Conservation (phyloP, 495 filamentous ascomycete species). For the Cryomyces antarcticus region DNA sequence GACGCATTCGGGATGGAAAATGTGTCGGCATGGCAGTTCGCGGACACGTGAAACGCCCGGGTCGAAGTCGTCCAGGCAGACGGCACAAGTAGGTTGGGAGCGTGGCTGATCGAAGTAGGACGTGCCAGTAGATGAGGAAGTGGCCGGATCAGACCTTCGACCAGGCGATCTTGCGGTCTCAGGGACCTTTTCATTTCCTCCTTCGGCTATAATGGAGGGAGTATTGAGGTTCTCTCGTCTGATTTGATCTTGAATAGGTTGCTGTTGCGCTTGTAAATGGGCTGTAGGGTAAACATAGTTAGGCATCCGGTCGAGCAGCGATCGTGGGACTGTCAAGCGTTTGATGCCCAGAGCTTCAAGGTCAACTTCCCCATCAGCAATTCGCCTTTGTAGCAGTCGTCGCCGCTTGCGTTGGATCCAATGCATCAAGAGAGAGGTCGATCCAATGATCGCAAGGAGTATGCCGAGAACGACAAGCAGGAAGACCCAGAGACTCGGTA, state of each 20-base stretch:
- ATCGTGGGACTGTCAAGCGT: constrained; percentile 44
- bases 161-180: no score
- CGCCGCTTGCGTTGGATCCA: constrained; percentile 47
- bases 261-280: no score
- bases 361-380: constrained; percentile 57
- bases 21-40: constrained; percentile 72
- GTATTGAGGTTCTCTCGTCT: no score
- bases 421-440: constrained; percentile 54
- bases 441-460: constrained; percentile 39
- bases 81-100: constrained; percentile 57
- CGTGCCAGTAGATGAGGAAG: no score
- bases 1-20: constrained; percentile 80
- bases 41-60: constrained; percentile 46
- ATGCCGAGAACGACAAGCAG: constrained; percentile 61
- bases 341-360: constrained; percentile 65
- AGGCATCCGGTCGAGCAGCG: constrained; percentile 49
- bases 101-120: no score
- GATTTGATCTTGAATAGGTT: no score
- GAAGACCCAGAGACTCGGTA: constrained; percentile 67
- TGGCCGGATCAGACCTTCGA: no score
- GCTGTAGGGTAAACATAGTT: constrained; percentile 23
- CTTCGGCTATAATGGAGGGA: background rate
- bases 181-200: background rate
- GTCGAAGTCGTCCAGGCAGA: constrained; percentile 69
- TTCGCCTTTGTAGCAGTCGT: constrained; percentile 39